phyloP scores from a whole-genome alignment of 1,139 yeast species.

The Diutina scorzettiae region DNA sequence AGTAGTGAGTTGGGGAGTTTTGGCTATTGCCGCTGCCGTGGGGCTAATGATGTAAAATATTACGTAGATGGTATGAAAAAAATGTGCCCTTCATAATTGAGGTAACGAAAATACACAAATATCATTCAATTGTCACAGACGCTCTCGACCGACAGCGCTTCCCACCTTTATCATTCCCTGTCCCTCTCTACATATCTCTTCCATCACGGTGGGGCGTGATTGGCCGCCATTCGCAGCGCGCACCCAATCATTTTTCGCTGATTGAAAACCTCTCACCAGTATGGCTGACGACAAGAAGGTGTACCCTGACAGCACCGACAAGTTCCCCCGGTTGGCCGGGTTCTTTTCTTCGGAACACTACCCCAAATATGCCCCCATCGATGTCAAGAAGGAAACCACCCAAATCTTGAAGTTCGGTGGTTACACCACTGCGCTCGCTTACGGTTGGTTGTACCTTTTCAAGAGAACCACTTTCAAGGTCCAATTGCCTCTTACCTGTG shows the following conservation, averaged over 20 bases:
- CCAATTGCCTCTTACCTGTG: slow-evolving; percentile 27
- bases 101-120: no score
- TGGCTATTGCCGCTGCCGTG: no score
- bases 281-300: slow-evolving; percentile 7
- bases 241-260: background rate
- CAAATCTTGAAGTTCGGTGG: slow-evolving; percentile 30
- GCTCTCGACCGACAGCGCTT: no score
- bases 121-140: no score
- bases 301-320: slow-evolving; percentile 27
- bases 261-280: background rate
- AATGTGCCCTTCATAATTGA: no score
- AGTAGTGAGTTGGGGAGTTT: background rate
- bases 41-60: no score
- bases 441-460: slow-evolving; percentile 38
- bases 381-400: slow-evolving; percentile 29
- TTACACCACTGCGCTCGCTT: slow-evolving; percentile 36
- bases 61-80: no score
- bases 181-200: no score
- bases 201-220: no score
- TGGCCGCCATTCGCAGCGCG: background rate
- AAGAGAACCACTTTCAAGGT: slow-evolving; percentile 35
- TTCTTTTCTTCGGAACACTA: slow-evolving; percentile 28
- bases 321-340: slow-evolving; percentile 32
- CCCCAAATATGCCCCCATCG: slow-evolving; percentile 35
- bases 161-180: no score